Base-by-base conservation (phyloP, 139 green algal species). In the Volvox reticuliferus region DNA sequence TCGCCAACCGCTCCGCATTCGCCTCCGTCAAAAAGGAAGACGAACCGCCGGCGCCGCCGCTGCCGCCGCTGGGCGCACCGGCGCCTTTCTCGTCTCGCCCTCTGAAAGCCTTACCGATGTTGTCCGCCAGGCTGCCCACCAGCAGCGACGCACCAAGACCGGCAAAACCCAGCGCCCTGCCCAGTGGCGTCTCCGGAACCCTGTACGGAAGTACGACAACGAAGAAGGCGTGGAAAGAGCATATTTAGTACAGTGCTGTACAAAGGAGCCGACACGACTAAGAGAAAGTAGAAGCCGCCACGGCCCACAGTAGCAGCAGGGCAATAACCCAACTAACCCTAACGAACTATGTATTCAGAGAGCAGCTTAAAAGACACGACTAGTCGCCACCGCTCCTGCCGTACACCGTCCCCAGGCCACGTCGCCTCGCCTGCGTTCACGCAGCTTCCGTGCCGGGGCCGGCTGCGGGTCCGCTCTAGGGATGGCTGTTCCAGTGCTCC, bases 1-100 rank as follows among this genome's bases (percentile, higher is more conserved):
- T 93, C 0, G 98, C 98, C 82, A 99, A 95, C 71, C 96, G 91
- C 95, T 99, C 97, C 0, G 98, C 98, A 81, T 99, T 99, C 20
- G 88, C 85, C 81, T 99, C 96, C 14, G 94, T 97, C 18, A 99
- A 33, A 24, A 88, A 91, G 26, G 62, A 55, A 18, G 71, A 79
- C 2, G 71, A 79, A 9, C 14, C 13, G 18, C 68, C n/a, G 73
- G 12, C 73, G 36, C 78, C 63, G 88, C 88, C 84, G 20, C 89
- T 68, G 71, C 55, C 67, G 22, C 88, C 65, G 50, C 88, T 50
- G 50, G 62, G 19, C 18, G 32, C 71, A n/a, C 35, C 9, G 30
- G 32, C 62, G 37, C 71, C 35, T 77, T 28, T n/a, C 22, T 26
- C 26, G 20, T 37, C 17, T 26, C 35, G 76, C 37, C 91, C 80